Base-by-base conservation (phyloP, 2,329 filamentous ascomycete genomes). In the Juglanconis sp. region DNA sequence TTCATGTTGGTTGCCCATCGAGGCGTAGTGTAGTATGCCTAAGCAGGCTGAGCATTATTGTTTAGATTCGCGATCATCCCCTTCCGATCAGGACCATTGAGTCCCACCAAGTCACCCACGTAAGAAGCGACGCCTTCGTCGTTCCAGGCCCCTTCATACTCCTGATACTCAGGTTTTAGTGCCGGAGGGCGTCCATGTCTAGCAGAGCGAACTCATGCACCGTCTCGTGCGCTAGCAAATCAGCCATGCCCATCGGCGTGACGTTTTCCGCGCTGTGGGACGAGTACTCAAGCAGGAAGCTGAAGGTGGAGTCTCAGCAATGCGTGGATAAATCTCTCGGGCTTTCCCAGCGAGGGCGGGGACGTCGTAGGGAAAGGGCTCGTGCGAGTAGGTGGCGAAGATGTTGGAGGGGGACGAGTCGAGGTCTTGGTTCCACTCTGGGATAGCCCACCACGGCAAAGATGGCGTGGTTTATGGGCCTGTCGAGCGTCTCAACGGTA, bases 211-310 rank as follows among this genome's bases (percentile, higher is more conserved):
- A 64, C 42, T 53, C 56, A 11, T 64, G 62, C 31, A 64, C 50
- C 2, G 60, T 57, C 59, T 64, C 62, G 53, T 64, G 62, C 7
- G 62, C 56, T 3, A 64, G 46, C 17, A 64, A 40, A 34, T 64
- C 57, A 4, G 49, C 56, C 17, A 64, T 35, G 5, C 13, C 34
- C n/a, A 47, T 44, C 36, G 56, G 35, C 6, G 49, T 34, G 30
- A n/a, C 38, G 44, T 61, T 36, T 15, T 34, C 48, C 1, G 56
- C 53, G 31, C 53, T 57, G 31, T 6, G 9, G 8, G 50, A 38
- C 13, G 59, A 61, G 49, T 61, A 61, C 59, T 61, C 59, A 40
- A 61, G 32, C 53, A 61, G 17, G 54, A 61, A 61, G 47, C 53
- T 57, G 9, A 46, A 32, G 13, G 54, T 48, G 11, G 59, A 53